Percentiles rank a stretch among this genome's conserved stretches.
Evolutionary conservation across 495 filamentous ascomycete genomes (phyloP).

Genomic region (Neurospora sp.): DNA sequence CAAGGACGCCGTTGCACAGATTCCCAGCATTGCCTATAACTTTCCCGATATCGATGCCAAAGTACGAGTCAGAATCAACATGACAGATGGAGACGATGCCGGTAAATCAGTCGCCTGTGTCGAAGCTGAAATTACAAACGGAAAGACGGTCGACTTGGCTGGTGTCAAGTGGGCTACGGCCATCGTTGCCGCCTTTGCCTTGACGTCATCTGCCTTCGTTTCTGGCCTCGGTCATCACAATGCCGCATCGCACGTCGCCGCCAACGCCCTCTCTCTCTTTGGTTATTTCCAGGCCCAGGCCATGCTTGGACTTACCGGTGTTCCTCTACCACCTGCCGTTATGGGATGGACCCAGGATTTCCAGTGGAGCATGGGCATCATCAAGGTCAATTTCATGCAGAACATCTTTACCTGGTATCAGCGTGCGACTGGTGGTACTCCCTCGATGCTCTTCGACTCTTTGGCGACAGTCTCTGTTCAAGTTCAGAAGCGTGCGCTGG

Average conservation of each 20-base stretch:
- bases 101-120: conserved; percentile 70
- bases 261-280: conserved; percentile 89
- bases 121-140: conserved; percentile 81
- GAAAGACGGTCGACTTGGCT: conserved; percentile 83
- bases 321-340: conserved; percentile 80
- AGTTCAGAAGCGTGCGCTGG: conserved; percentile 62
- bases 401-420: conserved; percentile 93
- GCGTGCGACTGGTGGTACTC: conserved; percentile 81
- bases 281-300: conserved; percentile 97
- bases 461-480: conserved; percentile 73
- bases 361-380: conserved; percentile 98
- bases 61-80: conserved; percentile 72
- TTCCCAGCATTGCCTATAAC: conserved; percentile 80
- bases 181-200: conserved; percentile 74
- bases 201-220: conserved; percentile 75
- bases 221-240: conserved; percentile 85
- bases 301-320: conserved; percentile 76
- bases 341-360: conserved; percentile 97
- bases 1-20: conserved; percentile 43
- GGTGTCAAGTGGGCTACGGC: conserved; percentile 90
- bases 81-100: conserved; percentile 33
- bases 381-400: conserved; percentile 78
- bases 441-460: conserved; percentile 67
- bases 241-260: conserved; percentile 90
- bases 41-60: conserved; percentile 89